Conservation (phyloP, 345 rosid genomes). For the Ricinus communis region DNA sequence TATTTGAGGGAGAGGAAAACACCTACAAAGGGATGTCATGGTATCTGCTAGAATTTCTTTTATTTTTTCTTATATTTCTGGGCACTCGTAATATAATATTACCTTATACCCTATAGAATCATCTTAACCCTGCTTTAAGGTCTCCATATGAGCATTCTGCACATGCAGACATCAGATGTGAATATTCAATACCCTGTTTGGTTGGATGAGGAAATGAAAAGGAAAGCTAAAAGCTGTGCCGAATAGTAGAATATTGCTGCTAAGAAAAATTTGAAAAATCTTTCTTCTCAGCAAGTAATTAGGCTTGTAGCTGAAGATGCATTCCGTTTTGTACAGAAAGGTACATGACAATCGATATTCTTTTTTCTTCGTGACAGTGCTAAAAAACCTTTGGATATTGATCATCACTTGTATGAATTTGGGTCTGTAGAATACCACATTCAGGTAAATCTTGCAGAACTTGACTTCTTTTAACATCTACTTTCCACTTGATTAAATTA, state of each 20-base stretch:
- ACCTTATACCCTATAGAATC: background rate
- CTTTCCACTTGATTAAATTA: background rate
- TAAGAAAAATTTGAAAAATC: background rate
- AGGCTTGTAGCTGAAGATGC: background rate
- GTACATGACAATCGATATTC: background rate
- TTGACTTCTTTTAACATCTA: background rate
- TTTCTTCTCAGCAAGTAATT: background rate
- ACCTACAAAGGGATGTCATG: background rate
- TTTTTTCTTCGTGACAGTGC: slow-evolving; percentile 47
- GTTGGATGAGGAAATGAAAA: background rate
- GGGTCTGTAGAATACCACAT: slow-evolving; percentile 80
- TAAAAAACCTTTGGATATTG: slow-evolving; percentile 58
- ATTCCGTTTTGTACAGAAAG: background rate
- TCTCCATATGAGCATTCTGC: background rate
- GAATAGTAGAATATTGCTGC: background rate
- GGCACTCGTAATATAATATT: too few relatives aligned
- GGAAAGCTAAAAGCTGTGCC: background rate
- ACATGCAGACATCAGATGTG: background rate
- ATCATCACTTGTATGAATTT: slow-evolving; percentile 70
- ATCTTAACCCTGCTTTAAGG: background rate
- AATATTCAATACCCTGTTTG: background rate
- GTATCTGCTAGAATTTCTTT: background rate
- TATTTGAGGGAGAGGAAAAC: too few relatives aligned
- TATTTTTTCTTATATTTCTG: too few relatives aligned
- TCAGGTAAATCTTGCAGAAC: slow-evolving; percentile 42